Percentiles rank a stretch among this genome's conserved stretches.
Conservation (phyloP, 2,329 filamentous ascomycete genomes). For the Stachybotrys chlorohalonatus region DNA sequence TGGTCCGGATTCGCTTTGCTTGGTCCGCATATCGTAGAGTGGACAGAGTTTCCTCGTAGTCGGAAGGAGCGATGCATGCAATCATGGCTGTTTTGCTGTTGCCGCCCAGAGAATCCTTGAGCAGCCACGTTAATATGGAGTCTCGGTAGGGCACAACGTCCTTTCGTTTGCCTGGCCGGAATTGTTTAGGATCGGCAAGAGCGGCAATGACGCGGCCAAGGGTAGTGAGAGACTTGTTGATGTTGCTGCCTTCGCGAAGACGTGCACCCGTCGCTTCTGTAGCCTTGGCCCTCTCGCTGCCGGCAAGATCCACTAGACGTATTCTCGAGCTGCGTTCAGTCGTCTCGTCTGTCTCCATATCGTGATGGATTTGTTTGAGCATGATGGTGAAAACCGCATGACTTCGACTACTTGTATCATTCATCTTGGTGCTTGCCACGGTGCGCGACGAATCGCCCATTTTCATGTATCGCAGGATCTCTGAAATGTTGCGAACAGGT, state of each 20-base stretch:
- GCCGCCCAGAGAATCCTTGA: slow-evolving; percentile 91
- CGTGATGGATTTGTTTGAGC: slow-evolving; percentile 96
- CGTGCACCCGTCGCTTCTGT: slow-evolving; percentile 91
- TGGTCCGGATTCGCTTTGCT: slow-evolving; percentile 92
- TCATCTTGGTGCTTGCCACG: slow-evolving; percentile 95
- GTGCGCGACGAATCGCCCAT: slow-evolving; percentile 82
- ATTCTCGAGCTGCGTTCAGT: slow-evolving; percentile 93
- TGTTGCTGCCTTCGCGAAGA: slow-evolving; percentile 90
- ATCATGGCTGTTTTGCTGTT: slow-evolving; percentile 99
- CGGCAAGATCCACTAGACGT: slow-evolving; percentile 87
- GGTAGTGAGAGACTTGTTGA: slow-evolving; percentile 97
- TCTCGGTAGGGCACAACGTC: slow-evolving; percentile 86
- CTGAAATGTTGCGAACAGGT: slow-evolving; percentile 75
- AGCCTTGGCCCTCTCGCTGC: slow-evolving; percentile 87
- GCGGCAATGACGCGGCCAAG: slow-evolving; percentile 93
- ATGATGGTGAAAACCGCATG: slow-evolving; percentile 98
- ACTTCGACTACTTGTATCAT: slow-evolving; percentile 92
- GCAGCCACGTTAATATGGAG: slow-evolving; percentile 72
- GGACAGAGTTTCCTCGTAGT: slow-evolving; percentile 95
- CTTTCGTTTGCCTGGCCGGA: slow-evolving; percentile 44
- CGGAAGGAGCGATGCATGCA: slow-evolving; percentile 86
- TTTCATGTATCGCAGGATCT: slow-evolving; percentile 87
- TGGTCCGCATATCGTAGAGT: slow-evolving; percentile 96
- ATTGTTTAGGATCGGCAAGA: slow-evolving; percentile 60
- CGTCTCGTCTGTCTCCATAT: slow-evolving; percentile 94